Evolutionary conservation across 2,329 filamentous ascomycete genomes (phyloP).

Genomic region (Saccharata proteae): DNA sequence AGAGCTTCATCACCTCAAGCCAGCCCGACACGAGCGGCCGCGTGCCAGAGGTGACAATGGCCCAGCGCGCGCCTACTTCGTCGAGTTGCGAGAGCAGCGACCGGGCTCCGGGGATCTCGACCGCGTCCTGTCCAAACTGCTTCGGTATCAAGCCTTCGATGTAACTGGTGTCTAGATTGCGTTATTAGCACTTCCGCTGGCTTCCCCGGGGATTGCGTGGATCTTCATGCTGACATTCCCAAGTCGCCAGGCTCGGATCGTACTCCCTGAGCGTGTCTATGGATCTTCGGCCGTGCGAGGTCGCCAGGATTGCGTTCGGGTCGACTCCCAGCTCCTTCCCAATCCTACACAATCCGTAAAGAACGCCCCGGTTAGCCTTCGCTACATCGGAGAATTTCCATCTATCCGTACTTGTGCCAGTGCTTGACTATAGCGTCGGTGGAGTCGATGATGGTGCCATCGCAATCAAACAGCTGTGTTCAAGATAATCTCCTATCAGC

Average conservation of each 20-base stretch:
- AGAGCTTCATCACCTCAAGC: constrained; percentile 37
- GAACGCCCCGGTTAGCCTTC: no score
- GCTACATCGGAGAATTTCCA: constrained; percentile 3
- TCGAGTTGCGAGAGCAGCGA: constrained; percentile 57
- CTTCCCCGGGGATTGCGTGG: background rate
- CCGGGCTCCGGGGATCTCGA: constrained; percentile 76
- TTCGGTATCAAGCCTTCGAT: constrained; percentile 70
- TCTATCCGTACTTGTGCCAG: constrained; percentile 55
- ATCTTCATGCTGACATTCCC: constrained; percentile 59
- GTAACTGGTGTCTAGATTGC: constrained; percentile 54
- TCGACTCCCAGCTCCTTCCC: constrained; percentile 74
- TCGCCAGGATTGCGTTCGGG: constrained; percentile 73
- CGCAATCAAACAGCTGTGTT: constrained; percentile 56
- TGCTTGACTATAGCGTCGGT: constrained; percentile 66
- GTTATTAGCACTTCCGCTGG: constrained; percentile 3
- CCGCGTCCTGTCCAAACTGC: constrained; percentile 63
- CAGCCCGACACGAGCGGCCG: constrained; percentile 36
- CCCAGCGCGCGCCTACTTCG: constrained; percentile 56
- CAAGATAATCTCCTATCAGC: constrained; percentile 5
- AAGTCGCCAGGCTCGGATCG: constrained; percentile 74
- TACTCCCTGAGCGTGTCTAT: constrained; percentile 77
- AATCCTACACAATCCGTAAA: constrained; percentile 40
- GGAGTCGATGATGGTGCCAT: constrained; percentile 74
- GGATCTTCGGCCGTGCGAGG: constrained; percentile 78
- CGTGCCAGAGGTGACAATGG: constrained; percentile 54